phyloP scores from a whole-genome alignment of 805 yeast species.

The Candida nitratophila region DNA sequence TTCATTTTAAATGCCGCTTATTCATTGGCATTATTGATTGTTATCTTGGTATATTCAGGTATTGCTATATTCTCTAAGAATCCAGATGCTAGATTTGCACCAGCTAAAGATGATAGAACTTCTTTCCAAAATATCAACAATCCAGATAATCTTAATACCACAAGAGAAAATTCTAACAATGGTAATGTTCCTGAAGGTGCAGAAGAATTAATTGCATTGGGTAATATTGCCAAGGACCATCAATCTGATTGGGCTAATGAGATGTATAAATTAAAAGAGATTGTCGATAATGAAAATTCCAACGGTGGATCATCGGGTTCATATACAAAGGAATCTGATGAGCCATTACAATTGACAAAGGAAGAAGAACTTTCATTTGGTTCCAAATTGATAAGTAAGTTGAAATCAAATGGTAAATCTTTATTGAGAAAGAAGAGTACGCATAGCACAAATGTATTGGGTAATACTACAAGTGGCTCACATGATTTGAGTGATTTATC shows the following conservation, averaged over 20 bases:
- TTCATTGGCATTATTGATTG: conserved; percentile 62
- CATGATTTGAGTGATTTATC: neutral
- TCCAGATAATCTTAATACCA: neutral
- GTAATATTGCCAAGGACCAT: conserved; percentile 78
- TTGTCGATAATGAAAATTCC: conserved; percentile 20
- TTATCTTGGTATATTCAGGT: conserved; percentile 61
- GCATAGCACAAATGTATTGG: neutral
- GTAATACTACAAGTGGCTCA: neutral
- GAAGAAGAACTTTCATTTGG: conserved; percentile 30
- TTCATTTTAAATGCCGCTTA: conserved; percentile 87
- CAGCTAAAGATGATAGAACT: conserved; percentile 87
- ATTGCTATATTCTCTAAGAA: conserved; percentile 66
- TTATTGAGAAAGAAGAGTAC: neutral
- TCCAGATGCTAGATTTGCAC: conserved; percentile 84
- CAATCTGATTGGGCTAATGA: conserved; percentile 67
- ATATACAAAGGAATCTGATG: conserved; percentile 14
- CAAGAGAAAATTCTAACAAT: conserved; percentile 11
- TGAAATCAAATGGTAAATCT: conserved; percentile 35
- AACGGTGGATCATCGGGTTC: conserved; percentile 7
- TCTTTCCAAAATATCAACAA: conserved; percentile 56
- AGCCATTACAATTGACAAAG: conserved; percentile 25
- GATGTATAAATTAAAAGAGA: conserved; percentile 42
- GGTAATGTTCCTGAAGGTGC: conserved; percentile 25
- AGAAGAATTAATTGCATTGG: conserved; percentile 62
- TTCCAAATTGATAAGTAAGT: conserved; percentile 33